Evolutionary conservation across 2,329 filamentous ascomycete genomes (phyloP).

Genomic region (Albophoma yamanashiensis): DNA sequence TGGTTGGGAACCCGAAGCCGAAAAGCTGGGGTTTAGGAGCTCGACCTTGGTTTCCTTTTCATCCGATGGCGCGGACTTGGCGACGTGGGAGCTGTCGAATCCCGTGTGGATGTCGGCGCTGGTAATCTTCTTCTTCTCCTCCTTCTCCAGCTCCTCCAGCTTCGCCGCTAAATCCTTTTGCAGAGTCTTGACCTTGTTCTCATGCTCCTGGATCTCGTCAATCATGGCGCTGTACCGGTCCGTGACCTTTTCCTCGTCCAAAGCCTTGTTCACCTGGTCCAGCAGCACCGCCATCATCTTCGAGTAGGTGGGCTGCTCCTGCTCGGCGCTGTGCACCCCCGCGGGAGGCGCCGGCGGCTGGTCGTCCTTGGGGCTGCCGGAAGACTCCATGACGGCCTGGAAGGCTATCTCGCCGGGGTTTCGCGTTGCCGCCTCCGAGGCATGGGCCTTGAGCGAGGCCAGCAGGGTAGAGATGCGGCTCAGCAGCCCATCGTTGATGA

Average conservation of each 20-base stretch:
- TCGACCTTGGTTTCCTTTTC: slow-evolving; percentile 49
- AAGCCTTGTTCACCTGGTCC: slow-evolving; percentile 79
- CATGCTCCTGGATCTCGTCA: slow-evolving; percentile 65
- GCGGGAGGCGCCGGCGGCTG: slow-evolving; percentile 64
- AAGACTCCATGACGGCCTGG: slow-evolving; percentile 75
- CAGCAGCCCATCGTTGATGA: slow-evolving; percentile 86
- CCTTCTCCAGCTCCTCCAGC: slow-evolving; percentile 71
- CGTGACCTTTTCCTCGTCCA: slow-evolving; percentile 64
- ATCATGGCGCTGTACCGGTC: slow-evolving; percentile 68
- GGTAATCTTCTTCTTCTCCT: slow-evolving; percentile 84
- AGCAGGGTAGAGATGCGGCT: slow-evolving; percentile 74
- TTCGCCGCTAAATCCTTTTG: slow-evolving; percentile 66
- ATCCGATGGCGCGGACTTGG: slow-evolving; percentile 42
- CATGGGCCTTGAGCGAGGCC: slow-evolving; percentile 62
- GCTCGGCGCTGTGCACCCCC: slow-evolving; percentile 65
- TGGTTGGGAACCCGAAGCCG: slow-evolving; percentile 2
- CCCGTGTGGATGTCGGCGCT: slow-evolving; percentile 82
- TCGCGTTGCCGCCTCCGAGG: slow-evolving; percentile 51
- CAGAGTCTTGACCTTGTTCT: slow-evolving; percentile 64
- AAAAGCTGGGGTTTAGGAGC: slow-evolving; percentile 60
- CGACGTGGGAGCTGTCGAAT: slow-evolving; percentile 78
- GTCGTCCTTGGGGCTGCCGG: slow-evolving; percentile 61
- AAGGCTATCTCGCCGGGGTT: slow-evolving; percentile 79
- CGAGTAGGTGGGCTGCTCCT: slow-evolving; percentile 72
- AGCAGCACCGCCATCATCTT: slow-evolving; percentile 98